A percentile compares a stretch with the other conserved stretches of the same genome.
phyloP scores from a whole-genome alignment of 495 filamentous ascomycete species.

The Penicillium angulare region DNA sequence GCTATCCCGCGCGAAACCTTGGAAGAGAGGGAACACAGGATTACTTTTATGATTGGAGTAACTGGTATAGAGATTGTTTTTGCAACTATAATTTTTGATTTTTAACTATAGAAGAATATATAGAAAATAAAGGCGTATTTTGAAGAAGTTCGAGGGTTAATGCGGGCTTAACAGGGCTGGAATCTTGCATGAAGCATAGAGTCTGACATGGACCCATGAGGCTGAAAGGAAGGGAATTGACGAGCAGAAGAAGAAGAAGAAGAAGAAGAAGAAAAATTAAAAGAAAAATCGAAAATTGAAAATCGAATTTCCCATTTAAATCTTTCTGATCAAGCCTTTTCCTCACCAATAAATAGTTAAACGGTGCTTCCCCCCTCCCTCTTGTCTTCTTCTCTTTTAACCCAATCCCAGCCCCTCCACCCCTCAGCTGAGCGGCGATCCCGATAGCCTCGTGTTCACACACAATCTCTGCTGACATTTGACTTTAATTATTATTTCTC shows the following conservation, averaged over 20 bases:
- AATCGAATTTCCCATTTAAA: no score
- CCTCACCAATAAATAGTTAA: neutral
- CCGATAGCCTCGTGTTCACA: constrained; percentile 9
- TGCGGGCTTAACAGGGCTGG: neutral
- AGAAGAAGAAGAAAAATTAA: neutral
- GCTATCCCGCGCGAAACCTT: constrained; percentile 13
- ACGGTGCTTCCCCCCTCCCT: neutral
- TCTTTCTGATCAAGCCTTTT: no score
- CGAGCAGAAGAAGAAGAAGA: no score
- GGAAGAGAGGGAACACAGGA: constrained; percentile 4
- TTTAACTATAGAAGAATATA: no score
- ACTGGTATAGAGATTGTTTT: no score
- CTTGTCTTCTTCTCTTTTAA: neutral
- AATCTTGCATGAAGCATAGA: neutral
- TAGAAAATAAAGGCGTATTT: no score
- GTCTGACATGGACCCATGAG: neutral
- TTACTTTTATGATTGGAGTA: no score
- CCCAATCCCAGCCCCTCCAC: constrained; percentile 7
- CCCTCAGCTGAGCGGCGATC: constrained; percentile 15
- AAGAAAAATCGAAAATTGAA: neutral
- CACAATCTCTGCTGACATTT: neutral
- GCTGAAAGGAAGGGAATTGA: neutral
- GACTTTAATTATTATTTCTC: neutral
- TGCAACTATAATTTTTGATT: no score
- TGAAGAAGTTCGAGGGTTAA: no score